Conservation (phyloP, 1,139 yeast genomes). For the Hyphopichia khmerensis region DNA sequence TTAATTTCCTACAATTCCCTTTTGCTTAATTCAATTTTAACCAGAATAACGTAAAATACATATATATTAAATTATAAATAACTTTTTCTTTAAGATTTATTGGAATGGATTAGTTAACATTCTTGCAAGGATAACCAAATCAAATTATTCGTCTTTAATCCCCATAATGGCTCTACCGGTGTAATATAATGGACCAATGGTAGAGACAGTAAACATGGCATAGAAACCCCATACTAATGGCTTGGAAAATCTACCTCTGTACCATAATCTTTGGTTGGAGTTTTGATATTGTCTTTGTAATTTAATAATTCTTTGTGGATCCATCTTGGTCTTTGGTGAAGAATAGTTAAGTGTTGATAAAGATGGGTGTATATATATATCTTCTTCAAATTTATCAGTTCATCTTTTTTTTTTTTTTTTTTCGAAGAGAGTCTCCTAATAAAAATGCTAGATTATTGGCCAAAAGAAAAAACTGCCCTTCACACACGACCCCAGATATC, state of each 20-base stretch:
- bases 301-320: conserved; percentile 68
- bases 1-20: no score
- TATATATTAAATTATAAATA: no score
- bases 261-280: conserved; percentile 72
- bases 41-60: no score
- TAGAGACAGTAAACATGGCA: conserved; percentile 75
- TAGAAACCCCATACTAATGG: conserved; percentile 84
- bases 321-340: conserved; percentile 30
- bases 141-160: conserved; percentile 56
- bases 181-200: conserved; percentile 70
- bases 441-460: background rate
- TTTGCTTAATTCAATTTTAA: no score
- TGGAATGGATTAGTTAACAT: no score
- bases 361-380: background rate
- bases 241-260: conserved; percentile 74
- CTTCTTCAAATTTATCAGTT: conserved; percentile 1
- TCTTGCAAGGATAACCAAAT: background rate
- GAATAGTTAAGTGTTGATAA: background rate
- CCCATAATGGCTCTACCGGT: conserved; percentile 77
- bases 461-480: conserved; percentile 1
- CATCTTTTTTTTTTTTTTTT: conserved; percentile 1
- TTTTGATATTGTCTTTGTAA: conserved; percentile 74
- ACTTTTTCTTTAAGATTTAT: no score
- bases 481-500: background rate
- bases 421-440: background rate